Conservation (phyloP, 2,329 filamentous ascomycete genomes). For the Ophiostoma tasmaniense region DNA sequence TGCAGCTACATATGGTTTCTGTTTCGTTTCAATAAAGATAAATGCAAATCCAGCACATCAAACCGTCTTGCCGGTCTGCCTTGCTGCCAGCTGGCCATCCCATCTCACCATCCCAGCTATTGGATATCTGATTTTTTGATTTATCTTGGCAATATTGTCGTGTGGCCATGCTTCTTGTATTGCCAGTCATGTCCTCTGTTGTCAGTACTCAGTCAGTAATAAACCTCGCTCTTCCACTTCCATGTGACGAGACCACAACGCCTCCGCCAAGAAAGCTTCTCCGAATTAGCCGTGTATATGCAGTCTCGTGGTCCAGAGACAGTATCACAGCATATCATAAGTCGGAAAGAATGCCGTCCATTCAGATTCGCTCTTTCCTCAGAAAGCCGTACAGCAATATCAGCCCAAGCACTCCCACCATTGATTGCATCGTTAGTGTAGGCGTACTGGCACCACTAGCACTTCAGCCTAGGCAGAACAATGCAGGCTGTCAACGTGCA, state of each 20-base stretch:
- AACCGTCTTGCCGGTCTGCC: no score
- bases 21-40: no score
- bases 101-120: no score
- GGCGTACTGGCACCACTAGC: conserved; percentile 4
- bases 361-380: neutral
- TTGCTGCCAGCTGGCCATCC: no score
- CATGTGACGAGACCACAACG: neutral
- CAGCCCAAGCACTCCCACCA: conserved; percentile 1
- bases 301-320: neutral
- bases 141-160: no score
- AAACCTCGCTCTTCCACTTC: neutral
- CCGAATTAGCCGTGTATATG: neutral
- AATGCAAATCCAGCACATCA: no score
- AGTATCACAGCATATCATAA: neutral
- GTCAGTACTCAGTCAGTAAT: neutral
- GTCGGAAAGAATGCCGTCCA: neutral
- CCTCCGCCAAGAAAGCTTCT: neutral
- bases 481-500: neutral
- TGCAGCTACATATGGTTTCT: no score
- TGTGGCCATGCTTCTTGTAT: no score
- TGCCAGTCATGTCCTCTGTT: no score
- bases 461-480: neutral
- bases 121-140: no score
- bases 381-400: neutral
- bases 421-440: conserved; percentile 2